Base-by-base conservation (phyloP, 2,329 filamentous ascomycete genomes). In the Sarocladiaceae sp. region DNA sequence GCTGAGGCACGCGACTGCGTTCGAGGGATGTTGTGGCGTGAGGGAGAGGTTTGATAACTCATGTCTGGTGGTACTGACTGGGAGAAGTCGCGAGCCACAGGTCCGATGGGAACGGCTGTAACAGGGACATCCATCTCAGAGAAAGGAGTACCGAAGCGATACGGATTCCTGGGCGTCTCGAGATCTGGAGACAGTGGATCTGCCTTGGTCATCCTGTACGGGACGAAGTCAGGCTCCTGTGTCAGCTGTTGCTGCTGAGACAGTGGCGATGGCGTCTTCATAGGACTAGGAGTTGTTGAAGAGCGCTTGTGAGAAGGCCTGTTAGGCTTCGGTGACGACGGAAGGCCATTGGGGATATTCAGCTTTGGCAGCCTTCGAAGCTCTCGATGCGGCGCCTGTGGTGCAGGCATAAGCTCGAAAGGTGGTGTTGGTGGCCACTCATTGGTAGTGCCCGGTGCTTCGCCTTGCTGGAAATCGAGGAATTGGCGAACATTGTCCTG, bases 1-100 rank as follows among this genome's bases (percentile, higher is more conserved):
- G 65, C 71, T 51, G 80, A 84, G 17, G 78, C 71, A 50, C 80
- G 78, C 44, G 79, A 82, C 58, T 77, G 72, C 37, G 75, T 76
- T 23, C 78, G 75, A 29, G 67, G 68, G 29, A 31, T 29, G 31
- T 37, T 50, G 8, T 44, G 50, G 5, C 50, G 50, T 18, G 25
- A 25, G 18, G 69, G 66, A 23, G 68, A 64, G 53, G 59, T 59
- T 28, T 84, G 82, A 74, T 87, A 96, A 65, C 83, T 86, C 91
- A 97, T 96, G 71, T 96, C 86, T 6, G 93, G 93, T 39, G 93
- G 93, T 0, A 97, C 93, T 4, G 92, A 97, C 68, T 96, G 90
- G 23, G 90, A 96, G 44, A 78, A 75, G 62, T 94, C 87, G 49
- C 93, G 87, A 40, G 86, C 78, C 28, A 96, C 76, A 6, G 88